Percentiles rank a stretch among this genome's conserved stretches.
These are phyloP conservation scores for Claviceps humidiphila DNA, from an alignment of 2,329 filamentous ascomycete genomes.

Conservation along the genomic window DNA sequence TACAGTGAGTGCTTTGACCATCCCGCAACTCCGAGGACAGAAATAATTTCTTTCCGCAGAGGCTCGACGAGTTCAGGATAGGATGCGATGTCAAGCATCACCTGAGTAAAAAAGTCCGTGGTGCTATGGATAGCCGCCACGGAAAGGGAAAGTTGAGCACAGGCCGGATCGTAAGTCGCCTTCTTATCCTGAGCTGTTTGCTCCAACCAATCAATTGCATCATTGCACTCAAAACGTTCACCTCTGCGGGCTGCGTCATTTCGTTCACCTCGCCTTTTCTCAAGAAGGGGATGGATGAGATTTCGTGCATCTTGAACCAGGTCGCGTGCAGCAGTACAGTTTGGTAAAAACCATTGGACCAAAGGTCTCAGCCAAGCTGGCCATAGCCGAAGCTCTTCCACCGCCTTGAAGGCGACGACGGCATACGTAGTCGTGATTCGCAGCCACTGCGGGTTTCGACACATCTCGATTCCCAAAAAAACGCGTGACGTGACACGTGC, in stretches of 20 bases:
- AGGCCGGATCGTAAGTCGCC: slow-evolving; percentile 4
- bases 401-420: slow-evolving; percentile 21
- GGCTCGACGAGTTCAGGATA: slow-evolving; percentile 11
- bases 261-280: slow-evolving; percentile 6
- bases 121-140: slow-evolving; percentile 14
- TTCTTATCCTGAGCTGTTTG: neutral
- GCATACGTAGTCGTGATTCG: slow-evolving; percentile 29
- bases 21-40: slow-evolving; percentile 9
- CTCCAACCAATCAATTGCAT: slow-evolving; percentile 12
- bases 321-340: slow-evolving; percentile 6
- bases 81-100: slow-evolving; percentile 10
- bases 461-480: slow-evolving; percentile 31
- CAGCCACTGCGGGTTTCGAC: slow-evolving; percentile 34
- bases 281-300: slow-evolving; percentile 8
- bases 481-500: slow-evolving; percentile 35
- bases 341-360: slow-evolving; percentile 10
- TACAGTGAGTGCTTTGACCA: slow-evolving; percentile 12
- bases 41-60: slow-evolving; percentile 11
- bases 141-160: slow-evolving; percentile 10
- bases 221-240: slow-evolving; percentile 6
- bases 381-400: slow-evolving; percentile 6
- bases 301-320: slow-evolving; percentile 3
- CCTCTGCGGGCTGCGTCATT: slow-evolving; percentile 3
- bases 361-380: slow-evolving; percentile 8
- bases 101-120: slow-evolving; percentile 9